Conservation (phyloP, 257 asterid species). For the Linaria vulgaris region DNA sequence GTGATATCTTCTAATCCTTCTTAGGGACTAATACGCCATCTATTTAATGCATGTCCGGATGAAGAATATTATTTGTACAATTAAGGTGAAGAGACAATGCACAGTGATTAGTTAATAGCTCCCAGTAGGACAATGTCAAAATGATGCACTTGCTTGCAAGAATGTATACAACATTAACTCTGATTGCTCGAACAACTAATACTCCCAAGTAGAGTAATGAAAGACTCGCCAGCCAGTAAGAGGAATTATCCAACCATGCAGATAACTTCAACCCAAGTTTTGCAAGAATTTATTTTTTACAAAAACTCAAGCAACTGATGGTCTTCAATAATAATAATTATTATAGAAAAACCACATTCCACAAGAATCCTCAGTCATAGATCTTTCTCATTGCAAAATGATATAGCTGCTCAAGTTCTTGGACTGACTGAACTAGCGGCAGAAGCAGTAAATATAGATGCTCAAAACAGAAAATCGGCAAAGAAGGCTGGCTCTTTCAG, state of each 20-base stretch:
- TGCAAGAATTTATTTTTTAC: not conserved
- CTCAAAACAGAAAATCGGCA: constrained; percentile 2
- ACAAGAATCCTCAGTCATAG: constrained; percentile 18
- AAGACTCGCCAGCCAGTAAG: not conserved
- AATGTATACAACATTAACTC: not conserved
- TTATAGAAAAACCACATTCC: too few species aligned
- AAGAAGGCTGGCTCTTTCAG: constrained; percentile 17
- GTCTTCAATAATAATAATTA: not conserved
- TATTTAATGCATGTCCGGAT: not conserved
- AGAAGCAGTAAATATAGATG: not conserved
- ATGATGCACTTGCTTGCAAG: not conserved
- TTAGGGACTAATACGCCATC: not conserved
- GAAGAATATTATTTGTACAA: not conserved
- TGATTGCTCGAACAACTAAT: not conserved
- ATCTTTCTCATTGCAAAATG: constrained; percentile 8
- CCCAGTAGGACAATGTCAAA: not conserved
- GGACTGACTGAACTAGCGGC: constrained; percentile 17
- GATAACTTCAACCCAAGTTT: not conserved
- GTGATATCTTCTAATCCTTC: too few species aligned
- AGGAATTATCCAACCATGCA: not conserved
- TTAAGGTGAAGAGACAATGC: not conserved
- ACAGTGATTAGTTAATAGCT: not conserved
- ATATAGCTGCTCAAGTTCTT: constrained; percentile 8
- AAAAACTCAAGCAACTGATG: constrained; percentile 5
- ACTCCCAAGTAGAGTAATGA: not conserved